Evolutionary conservation across 2,329 filamentous ascomycete genomes (phyloP), one percentile per base, ranked within the genome.

Genomic region (Septoria linicola): DNA sequence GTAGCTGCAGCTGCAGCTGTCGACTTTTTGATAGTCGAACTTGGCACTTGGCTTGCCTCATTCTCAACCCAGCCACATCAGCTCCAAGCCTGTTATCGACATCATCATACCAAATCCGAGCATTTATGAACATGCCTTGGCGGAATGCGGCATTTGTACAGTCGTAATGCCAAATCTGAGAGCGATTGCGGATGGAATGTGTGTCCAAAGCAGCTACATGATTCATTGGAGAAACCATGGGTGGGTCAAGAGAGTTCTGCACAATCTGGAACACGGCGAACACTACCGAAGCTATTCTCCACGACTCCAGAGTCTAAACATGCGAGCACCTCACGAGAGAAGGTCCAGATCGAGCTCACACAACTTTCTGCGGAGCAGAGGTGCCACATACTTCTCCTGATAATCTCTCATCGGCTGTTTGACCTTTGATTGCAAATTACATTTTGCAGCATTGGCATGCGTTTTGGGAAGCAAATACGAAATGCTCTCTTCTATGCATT

Each of bases 1-100:
- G 42, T 45, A 43, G 25, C 42, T 39, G 32, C 43, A 39, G 32
- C n/a, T 39, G 14, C 8, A 39, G 32, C 43, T 47, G 32, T 25
- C 31, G 32, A 25, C 32, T 36, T n/a, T 34, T 45, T 25, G 34
- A 14, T 27, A 23, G 7, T 11, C 11, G 14, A 8, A 27, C 43
- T 47, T 39, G 43, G 43, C 43, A 11, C 43, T 47, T 47, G 14
- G 34, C 32, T 13, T 19, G 23, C 20, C 21, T 27, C 8, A 16
- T 7, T 39, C 11, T n/a, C 16, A n/a, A 14, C 36, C n/a, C 20
- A 16, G 14, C 31, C 34, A 47, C 21, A 19, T 47, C 34, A 30
- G 43, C 31, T 35, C 20, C 42, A 30, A 23, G 19, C 30, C 32
- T 13, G 31, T 4, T 4, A 34, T n/a, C 31, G 31, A 34, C 31